Conservation (phyloP, 192 early-diverging fungal species). For the Backusella australiensis region DNA sequence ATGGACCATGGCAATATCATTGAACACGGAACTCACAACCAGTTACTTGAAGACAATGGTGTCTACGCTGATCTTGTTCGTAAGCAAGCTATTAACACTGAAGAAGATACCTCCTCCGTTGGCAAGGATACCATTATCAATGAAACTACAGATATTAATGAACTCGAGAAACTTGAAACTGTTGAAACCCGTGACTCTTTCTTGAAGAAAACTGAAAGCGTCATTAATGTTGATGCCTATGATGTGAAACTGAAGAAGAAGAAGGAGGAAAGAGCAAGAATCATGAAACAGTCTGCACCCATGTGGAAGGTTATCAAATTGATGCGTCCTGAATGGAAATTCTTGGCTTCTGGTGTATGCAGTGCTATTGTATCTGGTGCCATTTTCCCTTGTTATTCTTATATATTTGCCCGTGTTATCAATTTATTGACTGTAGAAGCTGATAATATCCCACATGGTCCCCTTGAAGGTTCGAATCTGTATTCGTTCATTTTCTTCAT, state of each 20-base stretch:
- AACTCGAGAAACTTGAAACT: neutral
- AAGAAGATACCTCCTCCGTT: neutral
- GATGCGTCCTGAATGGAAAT: constrained; percentile 48
- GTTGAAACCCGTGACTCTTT: neutral
- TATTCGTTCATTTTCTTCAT: constrained; percentile 36
- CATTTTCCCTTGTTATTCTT: constrained; percentile 72
- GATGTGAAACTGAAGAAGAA: constrained; percentile 17
- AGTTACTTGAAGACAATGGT: constrained; percentile 62
- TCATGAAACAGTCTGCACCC: constrained; percentile 49
- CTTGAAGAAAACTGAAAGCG: neutral
- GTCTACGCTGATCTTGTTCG: constrained; percentile 63
- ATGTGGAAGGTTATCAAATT: constrained; percentile 48
- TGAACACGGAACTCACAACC: constrained; percentile 74
- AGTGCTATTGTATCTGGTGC: constrained; percentile 64
- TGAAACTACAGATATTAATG: neutral
- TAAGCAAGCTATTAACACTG: constrained; percentile 58
- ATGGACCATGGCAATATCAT: constrained; percentile 65
- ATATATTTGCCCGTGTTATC: constrained; percentile 46
- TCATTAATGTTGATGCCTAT: constrained; percentile 13
- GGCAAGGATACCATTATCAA: neutral
- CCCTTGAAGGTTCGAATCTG: constrained; percentile 33
- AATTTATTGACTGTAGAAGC: constrained; percentile 38
- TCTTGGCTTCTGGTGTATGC: constrained; percentile 57
- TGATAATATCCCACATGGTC: constrained; percentile 20
- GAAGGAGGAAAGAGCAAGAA: constrained; percentile 33